phyloP scores from a whole-genome alignment of 202 grass and related monocot species.

The Musa balbisiana region DNA sequence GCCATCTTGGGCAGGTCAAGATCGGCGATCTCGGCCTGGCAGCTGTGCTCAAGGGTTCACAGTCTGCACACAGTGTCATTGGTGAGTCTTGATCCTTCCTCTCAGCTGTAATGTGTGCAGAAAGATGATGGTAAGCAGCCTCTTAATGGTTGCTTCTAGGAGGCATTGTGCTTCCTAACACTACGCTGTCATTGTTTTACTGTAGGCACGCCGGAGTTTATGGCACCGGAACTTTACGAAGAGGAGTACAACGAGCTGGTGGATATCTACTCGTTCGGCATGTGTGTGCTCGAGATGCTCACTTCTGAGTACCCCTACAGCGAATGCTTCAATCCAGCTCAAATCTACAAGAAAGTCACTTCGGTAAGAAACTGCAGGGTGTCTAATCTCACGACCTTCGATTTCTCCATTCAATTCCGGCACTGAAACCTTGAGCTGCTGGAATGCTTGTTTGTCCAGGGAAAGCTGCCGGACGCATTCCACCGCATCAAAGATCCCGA shows the following conservation, averaged over 20 bases:
- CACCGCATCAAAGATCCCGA: constrained; percentile 38
- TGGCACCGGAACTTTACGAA: constrained; percentile 89
- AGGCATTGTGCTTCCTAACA: background rate
- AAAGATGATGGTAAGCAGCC: background rate
- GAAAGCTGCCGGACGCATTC: constrained; percentile 75
- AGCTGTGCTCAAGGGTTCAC: constrained; percentile 37
- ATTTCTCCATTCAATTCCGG: background rate
- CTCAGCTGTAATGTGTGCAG: background rate
- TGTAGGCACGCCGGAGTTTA: constrained; percentile 79
- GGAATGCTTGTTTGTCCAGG: constrained; percentile 15
- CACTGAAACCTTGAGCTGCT: background rate
- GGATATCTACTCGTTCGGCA: constrained; percentile 82
- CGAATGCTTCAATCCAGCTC: constrained; percentile 82
- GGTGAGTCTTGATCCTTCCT: constrained; percentile 16
- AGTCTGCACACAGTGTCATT: constrained; percentile 64
- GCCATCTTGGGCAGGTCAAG: constrained; percentile 69
- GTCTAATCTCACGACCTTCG: background rate
- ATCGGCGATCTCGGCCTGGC: constrained; percentile 88
- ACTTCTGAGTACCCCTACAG: constrained; percentile 70
- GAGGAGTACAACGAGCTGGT: constrained; percentile 59
- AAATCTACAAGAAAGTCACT: constrained; percentile 98
- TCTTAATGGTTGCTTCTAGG: background rate
- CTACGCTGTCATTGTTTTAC: background rate
- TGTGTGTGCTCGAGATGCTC: constrained; percentile 96
- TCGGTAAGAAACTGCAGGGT: constrained; percentile 20